Evolutionary conservation across 768 basidiomycete genomes (phyloP).

Genomic region (Suillus subalutaceus): DNA sequence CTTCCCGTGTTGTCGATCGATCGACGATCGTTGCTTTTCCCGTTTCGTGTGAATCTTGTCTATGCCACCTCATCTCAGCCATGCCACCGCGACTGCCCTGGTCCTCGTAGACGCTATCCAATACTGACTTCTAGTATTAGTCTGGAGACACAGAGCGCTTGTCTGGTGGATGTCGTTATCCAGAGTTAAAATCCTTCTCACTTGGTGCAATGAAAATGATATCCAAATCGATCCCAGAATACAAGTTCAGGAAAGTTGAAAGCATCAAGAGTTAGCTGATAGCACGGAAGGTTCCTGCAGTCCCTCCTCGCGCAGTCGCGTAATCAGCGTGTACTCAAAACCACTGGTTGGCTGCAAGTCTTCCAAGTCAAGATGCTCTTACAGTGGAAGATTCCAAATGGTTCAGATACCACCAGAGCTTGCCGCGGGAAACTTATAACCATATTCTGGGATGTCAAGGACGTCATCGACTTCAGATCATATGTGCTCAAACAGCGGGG

Average conservation of each 20-base stretch:
- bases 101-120: neutral
- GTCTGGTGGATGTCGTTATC: conserved; percentile 22
- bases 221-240: conserved; percentile 49
- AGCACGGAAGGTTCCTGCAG: conserved; percentile 10
- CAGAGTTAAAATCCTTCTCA: conserved; percentile 32
- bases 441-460: conserved; percentile 55
- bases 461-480: conserved; percentile 19
- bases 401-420: conserved; percentile 66
- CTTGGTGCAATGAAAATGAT: conserved; percentile 52
- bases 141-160: neutral
- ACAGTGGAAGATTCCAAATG: conserved; percentile 47
- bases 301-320: conserved; percentile 16
- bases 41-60: too few relatives aligned
- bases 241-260: conserved; percentile 30
- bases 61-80: too few relatives aligned
- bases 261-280: conserved; percentile 3
- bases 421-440: conserved; percentile 56
- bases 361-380: neutral
- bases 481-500: too few relatives aligned
- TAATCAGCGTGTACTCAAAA: conserved; percentile 27
- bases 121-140: neutral
- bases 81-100: too few relatives aligned
- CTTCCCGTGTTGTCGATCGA: too few relatives aligned
- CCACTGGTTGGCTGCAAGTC: neutral
- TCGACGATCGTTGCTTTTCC: too few relatives aligned